Evolutionary conservation across 2,329 filamentous ascomycete genomes (phyloP), one percentile per base, ranked within the genome.

Genomic region (Fusarium camptoceras): DNA sequence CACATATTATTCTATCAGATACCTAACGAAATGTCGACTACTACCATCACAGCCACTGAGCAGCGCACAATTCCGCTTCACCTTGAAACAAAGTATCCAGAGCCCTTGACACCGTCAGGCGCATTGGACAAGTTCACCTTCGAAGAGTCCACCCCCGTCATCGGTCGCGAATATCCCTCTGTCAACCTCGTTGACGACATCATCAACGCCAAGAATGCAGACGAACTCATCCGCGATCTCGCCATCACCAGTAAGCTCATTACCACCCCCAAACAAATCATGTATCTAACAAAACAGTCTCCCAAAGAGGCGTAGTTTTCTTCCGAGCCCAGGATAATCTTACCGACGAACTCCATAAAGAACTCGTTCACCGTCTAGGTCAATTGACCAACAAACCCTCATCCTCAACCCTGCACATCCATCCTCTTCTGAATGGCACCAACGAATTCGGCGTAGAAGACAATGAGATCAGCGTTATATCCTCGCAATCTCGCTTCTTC

Each of bases 261-360:
- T 3, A 8, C 27, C 25, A 1, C 6, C 8, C 27, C 1, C 2
- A 12, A 12, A 15, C 0, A 6, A 27, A 6, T 3, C 6, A 5
- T 12, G 2, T 8, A 12, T 2, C 16, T n/a, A 22, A 18, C 4
- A 39, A 49, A n/a, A 0, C 12, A 89, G 87, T 90, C 66, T 89
- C 88, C 2, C 84, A 87, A 66, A 83, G 89, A 16, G 88, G 88
- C 3, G 89, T 91, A 4, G 88, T 91, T 42, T 90, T 91, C 78
- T 89, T 91, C 76, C 85, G 89, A 16, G 81, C 83, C 12, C 89
- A 91, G 65, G 80, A 88, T 72, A 82, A 85, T 66, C 78, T 90
- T 8, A 83, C 82, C 69, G 85, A 89, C 69, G 86, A 87, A 0
- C 81, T 88, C 8, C 88, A 89, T 72, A 91, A 91, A 78, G 77